Base-by-base conservation (phyloP, 805 yeast species). In the Torulaspora microellipsoides region DNA sequence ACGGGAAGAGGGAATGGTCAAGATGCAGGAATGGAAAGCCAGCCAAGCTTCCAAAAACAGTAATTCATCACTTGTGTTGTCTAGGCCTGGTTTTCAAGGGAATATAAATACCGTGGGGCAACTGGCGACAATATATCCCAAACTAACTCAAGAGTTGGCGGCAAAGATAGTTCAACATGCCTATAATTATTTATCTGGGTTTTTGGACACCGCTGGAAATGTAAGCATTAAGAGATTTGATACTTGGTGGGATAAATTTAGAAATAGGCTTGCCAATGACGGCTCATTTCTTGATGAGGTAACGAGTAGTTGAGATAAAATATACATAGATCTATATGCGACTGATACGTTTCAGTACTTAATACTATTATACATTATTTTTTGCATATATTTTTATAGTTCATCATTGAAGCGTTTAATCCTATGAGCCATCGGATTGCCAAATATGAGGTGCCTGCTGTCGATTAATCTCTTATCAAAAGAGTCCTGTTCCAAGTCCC, bases 181-280 rank as follows among this genome's bases (percentile, higher is more conserved):
- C 1, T 93, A 91, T 66, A 90, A 93, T 60, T 93, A 77, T 60
- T 66, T 91, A 38, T 80, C 95, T 1, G 86, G 97, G n/a, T 91
- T 90, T 60, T 76, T 88, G 7, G 95, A 88, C 58, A 62, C 69
- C 4, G 71, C 76, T 15, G 95, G 95, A 2, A 86, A 80, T 53
- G 96, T 91, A 2, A 84, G 90, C 3, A 85, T 91, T 59, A 85
- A 83, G 57, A 84, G 80, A 34, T 91, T 91, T 56, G 95, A 91
- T 60, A 83, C 77, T 32, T 91, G 99, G 99, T 87, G 99, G 99
- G 81, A 76, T 51, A 90, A 88, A 65, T 91, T 93, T 67, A 85
- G 78, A 62, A 66, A 76, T 6, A 82, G 84, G 58, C 56, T 93
- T 46, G 73, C 78, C 9, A 85, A 83, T 48, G 95, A 91, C 59